phyloP scores from a whole-genome alignment of 805 yeast species.

The Ogataea paraovalis region DNA sequence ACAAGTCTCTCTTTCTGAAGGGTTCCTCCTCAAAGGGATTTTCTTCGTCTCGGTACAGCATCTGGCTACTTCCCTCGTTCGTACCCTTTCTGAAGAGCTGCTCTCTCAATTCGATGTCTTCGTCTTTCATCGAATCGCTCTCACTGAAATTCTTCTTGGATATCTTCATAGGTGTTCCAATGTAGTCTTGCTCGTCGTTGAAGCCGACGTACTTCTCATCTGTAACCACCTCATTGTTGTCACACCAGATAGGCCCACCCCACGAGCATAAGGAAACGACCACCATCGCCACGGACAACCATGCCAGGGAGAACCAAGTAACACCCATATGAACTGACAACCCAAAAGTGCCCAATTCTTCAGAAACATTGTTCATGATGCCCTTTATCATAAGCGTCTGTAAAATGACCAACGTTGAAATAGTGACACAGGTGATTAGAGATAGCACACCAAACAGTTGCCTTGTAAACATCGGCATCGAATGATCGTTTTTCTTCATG shows the following conservation, averaged over 20 bases:
- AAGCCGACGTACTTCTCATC: background rate
- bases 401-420: conserved; percentile 21
- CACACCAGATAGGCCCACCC: conserved; percentile 52
- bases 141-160: background rate
- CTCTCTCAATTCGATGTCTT: background rate
- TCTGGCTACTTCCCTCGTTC: no score
- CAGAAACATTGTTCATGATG: conserved; percentile 26
- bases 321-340: conserved; percentile 39
- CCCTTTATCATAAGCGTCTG: conserved; percentile 29
- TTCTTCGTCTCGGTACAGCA: background rate
- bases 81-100: background rate
- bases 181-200: conserved; percentile 6
- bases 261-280: conserved; percentile 22
- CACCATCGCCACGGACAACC: conserved; percentile 32
- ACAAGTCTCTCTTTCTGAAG: background rate
- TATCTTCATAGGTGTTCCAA: conserved; percentile 7
- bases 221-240: conserved; percentile 34
- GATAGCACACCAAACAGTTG: conserved; percentile 37
- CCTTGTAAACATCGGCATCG: conserved; percentile 30
- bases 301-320: conserved; percentile 38
- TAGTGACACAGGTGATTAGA: conserved; percentile 26
- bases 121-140: background rate
- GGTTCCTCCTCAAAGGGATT: background rate
- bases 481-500: conserved; percentile 30
- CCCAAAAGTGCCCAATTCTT: conserved; percentile 44